phyloP scores from a whole-genome alignment of 352 stramenopile species.

The Pythium dissotocum region DNA sequence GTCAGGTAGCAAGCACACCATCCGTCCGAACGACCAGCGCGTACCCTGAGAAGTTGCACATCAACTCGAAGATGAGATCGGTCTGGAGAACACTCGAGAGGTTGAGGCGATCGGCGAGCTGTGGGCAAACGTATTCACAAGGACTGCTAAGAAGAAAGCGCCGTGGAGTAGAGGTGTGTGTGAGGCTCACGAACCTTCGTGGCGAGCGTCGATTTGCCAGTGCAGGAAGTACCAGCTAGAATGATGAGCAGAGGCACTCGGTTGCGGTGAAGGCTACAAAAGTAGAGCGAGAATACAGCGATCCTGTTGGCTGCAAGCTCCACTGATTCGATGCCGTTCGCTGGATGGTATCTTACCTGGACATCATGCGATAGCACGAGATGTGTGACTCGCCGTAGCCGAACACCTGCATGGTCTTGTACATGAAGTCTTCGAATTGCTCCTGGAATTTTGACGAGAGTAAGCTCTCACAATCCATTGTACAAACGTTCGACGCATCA shows the following conservation, averaged over 20 bases:
- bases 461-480: too few relatives aligned
- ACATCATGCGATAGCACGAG: constrained; percentile 88
- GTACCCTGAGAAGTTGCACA: constrained; percentile 90
- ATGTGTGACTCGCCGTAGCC: constrained; percentile 86
- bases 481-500: too few relatives aligned
- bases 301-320: not conserved
- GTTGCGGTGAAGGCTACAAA: constrained; percentile 78
- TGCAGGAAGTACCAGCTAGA: constrained; percentile 77
- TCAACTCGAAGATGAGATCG: constrained; percentile 88
- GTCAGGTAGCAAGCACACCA: not conserved
- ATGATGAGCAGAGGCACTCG: constrained; percentile 85
- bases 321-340: not conserved
- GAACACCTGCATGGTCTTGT: constrained; percentile 90
- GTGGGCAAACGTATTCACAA: not conserved
- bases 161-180: not conserved
- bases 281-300: not conserved
- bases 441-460: constrained; percentile 36
- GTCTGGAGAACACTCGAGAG: constrained; percentile 86
- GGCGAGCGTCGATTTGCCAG: constrained; percentile 84
- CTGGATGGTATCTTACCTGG: constrained; percentile 40
- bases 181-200: constrained; percentile 60
- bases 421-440: constrained; percentile 90
- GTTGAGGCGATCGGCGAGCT: constrained; percentile 86
- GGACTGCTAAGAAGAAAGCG: not conserved
- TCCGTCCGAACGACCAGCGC: not conserved